These are phyloP conservation scores for Rhododendron griersonianum DNA, from an alignment of 148 eudicot genomes.

Conservation along the genomic window DNA sequence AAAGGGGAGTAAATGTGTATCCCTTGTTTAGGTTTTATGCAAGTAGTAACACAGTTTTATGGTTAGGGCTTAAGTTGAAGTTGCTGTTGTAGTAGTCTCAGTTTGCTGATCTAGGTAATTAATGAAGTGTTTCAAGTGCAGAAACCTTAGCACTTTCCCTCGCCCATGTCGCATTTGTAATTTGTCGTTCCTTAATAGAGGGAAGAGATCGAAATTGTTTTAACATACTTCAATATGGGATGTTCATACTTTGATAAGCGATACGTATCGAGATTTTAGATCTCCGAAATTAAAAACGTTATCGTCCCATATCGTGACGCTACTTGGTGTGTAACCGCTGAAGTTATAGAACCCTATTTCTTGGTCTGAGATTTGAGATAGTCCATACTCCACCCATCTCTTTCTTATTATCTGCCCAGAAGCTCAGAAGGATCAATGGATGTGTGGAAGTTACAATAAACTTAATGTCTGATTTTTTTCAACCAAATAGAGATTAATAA, in stretches of 20 bases:
- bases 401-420: background rate
- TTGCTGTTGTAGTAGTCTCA: background rate
- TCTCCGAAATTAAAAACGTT: background rate
- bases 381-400: background rate
- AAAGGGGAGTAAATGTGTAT: conserved; percentile 18
- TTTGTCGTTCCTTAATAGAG: background rate
- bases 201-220: background rate
- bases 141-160: background rate
- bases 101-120: background rate
- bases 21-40: background rate
- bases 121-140: background rate
- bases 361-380: background rate
- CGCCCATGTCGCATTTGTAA: background rate
- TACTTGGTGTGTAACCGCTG: background rate
- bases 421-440: background rate
- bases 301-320: background rate
- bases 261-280: background rate
- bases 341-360: background rate
- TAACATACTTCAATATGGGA: background rate
- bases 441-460: background rate
- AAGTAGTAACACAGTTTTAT: background rate
- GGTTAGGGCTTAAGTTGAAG: background rate
- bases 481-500: background rate
- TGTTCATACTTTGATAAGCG: background rate
- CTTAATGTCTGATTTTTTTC: background rate